Base-by-base conservation (phyloP, 495 filamentous ascomycete species). In the Penicillium crystallinum region DNA sequence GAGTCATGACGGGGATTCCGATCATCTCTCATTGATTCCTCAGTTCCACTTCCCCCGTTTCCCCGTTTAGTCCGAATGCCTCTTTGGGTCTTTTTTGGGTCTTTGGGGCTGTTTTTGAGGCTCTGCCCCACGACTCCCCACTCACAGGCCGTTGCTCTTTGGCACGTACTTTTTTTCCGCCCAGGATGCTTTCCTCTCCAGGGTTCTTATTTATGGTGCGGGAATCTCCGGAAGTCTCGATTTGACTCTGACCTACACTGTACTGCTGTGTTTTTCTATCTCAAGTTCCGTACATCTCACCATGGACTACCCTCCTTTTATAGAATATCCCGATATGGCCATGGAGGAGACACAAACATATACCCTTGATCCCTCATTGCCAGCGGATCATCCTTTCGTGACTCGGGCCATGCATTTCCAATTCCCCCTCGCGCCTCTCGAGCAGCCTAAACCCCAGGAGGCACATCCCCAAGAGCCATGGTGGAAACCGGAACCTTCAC, bases 241-340 rank as follows among this genome's bases (percentile, higher is more conserved):
- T n/a, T n/a, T n/a, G n/a, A n/a, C n/a, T n/a, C n/a, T 27, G 23
- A 27, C 23, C 23, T 27, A 3, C 23, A 7, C 3, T 7, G 3
- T 3, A 27, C 23, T 27, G 23, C 23, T 27, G 23, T 27, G 3
- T 7, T 27, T 27, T 27, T 27, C 3, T 7, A 27, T 27, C 23
- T 27, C 23, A 27, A 7, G 7, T 27, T 9, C 29, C 2, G 6
- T 9, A 21, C 15, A 4, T 9, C 8, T n/a, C 8, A 46, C 33
- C 5, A 70, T 70, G 67, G 61, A 62, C 11, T 45, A 58, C 40
- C 49, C 52, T 0, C 44, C 41, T 7, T 65, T 56, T 29, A 38
- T 49, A 19, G 55, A 61, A 10, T 41, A 58, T 17, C 51, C 58
- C 23, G 53, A 61, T 34, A 37, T 55, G 5, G 35, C 54, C 8